phyloP scores from a whole-genome alignment of 208 protist species.

The Trichomonas vaginalis region DNA sequence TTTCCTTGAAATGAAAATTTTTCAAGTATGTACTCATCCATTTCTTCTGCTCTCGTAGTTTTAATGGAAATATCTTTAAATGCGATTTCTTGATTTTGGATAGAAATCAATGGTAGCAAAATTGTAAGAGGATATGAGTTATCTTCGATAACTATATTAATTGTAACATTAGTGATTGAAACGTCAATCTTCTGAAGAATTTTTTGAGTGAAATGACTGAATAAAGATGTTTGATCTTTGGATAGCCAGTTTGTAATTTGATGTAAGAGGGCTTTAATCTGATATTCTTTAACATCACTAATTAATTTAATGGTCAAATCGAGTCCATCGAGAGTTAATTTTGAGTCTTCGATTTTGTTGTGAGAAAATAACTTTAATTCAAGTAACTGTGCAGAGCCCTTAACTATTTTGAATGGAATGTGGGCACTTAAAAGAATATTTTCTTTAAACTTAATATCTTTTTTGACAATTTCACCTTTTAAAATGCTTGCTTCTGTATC shows the following conservation, averaged over 20 bases:
- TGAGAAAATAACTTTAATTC: neutral
- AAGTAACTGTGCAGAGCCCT: neutral
- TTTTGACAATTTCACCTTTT: neutral
- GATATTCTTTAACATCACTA: neutral
- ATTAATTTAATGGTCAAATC: neutral
- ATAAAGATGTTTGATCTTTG: neutral
- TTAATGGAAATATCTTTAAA: neutral
- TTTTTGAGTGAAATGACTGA: neutral
- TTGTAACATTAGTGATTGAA: neutral
- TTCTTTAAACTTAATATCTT: neutral
- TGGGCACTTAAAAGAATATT: neutral
- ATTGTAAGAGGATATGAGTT: neutral
- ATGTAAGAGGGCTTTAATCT: neutral
- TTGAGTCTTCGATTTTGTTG: neutral
- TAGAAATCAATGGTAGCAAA: neutral
- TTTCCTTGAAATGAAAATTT: neutral
- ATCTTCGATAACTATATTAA: neutral
- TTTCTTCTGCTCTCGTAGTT: too few relatives aligned
- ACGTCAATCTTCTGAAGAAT: neutral
- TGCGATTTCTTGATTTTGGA: neutral
- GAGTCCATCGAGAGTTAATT: neutral
- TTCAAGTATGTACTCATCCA: neutral
- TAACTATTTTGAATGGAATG: neutral
- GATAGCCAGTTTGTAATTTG: neutral
- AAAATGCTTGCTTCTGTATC: neutral